Evolutionary conservation across 192 early-diverging fungal species (phyloP), one percentile per base, ranked within the genome.

Genomic region (Paraglomus occultum): DNA sequence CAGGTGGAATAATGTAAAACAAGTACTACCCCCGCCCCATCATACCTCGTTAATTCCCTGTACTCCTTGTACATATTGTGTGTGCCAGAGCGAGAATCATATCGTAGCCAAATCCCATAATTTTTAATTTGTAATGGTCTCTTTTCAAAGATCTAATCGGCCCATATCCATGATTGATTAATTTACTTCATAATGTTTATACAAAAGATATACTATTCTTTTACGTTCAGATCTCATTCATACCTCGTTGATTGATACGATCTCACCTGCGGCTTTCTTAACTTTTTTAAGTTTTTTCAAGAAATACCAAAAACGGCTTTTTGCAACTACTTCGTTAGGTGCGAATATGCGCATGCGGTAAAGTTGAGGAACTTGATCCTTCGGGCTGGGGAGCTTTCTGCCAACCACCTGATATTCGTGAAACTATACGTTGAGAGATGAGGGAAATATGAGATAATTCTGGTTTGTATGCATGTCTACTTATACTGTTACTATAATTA

Each of bases 51-150:
- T 75, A 98, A 82, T 86, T 98, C 95, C 75, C 97, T 92, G 93
- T 97, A 99, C 89, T 99, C 97, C 92, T 99, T 99, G 92, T 99
- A 99, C 95, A 99, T 99, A 93, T 99, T 99, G 94, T 99, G 97
- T 71, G 96, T 99, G 73, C 97, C 97, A 50, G 94, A 96, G 81
- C 96, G 94, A 70, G 96, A 99, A 84, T 99, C 90, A 89, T 99
- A 99, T 76, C 96, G 94, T 72, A 99, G 88, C 94, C 93, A 99
- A 87, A 99, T 93, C 76, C 97, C 97, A 79, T 88, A 99, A 92
- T 95, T 99, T 89, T 98, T 99, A 77, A 95, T 90, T 73, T 83
- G 80, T 53, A 87, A 78, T 64, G 95, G 94, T 78, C 91, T 89
- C 82, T 95, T 90, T 87, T 98, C 97, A 81, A 88, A 91, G 88